Evolutionary conservation across 75 land plant species (phyloP), one percentile per base, ranked within the genome.

Genomic region (Selaginella tamariscina): DNA sequence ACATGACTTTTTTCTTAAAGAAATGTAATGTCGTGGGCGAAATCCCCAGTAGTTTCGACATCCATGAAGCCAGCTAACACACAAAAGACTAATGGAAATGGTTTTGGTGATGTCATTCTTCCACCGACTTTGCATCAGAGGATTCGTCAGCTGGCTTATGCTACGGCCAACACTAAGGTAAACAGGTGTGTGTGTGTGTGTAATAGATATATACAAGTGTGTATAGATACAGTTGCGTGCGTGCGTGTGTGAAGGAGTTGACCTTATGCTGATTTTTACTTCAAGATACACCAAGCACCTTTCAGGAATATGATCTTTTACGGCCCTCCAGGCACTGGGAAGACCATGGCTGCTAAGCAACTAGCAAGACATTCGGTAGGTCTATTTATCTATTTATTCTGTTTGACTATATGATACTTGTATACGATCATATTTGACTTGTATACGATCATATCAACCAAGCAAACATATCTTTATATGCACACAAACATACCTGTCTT

Each of bases 261-360:
- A n/a, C n/a, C n/a, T n/a, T n/a, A n/a, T n/a, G n/a, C n/a, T n/a
- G n/a, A n/a, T n/a, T n/a, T n/a, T n/a, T n/a, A n/a, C n/a, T n/a
- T n/a, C n/a, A n/a, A n/a, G n/a, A n/a, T 72, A 32, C 93, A 91
- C 69, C 78, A 84, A 55, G 97, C 97, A n/a, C 92, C 89, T 29
- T 91, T 85, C 69, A 77, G 97, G 21, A 88, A 91, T 70, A 85
- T 91, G 86, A 73, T 91, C 22, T 88, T 91, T 73, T 91, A 88
- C 83, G 97, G 97, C 21, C 97, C 96, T 56, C 92, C 96, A 20
- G 96, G 96, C 56, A 90, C 96, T 63, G 96, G 96, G 39, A 90
- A 90, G 76, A 88, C 97, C 13, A 85, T 91, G 97, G 97, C 87
- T 72, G 97, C 97, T 24, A 80, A 86, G 65, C 88, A 86, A 71